Evolutionary conservation across 2,329 filamentous ascomycete genomes (phyloP), one percentile per base, ranked within the genome.

Genomic region (Thielaviopsis cerberus): DNA sequence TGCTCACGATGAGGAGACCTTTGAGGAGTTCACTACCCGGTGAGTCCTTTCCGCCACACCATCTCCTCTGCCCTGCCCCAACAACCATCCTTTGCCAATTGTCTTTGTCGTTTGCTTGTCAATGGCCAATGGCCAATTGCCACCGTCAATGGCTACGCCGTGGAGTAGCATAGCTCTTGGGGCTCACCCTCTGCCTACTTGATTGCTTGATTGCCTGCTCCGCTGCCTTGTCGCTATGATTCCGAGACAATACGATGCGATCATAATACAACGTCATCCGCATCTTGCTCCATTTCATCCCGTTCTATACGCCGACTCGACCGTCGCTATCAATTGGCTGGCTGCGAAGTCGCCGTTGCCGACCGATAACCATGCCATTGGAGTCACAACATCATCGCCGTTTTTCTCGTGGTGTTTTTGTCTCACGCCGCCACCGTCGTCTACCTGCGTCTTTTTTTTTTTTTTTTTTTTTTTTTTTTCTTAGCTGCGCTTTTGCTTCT

Each of bases 1-100:
- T 67, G 74, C 78, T 69, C 87, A 94, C 74, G 81, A 84, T 69
- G 92, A 98, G 74, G 92, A 98, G 83, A 94, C 86, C 68, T 98
- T 95, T 67, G 92, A 98, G 79, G 90, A 97, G 78, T 98, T 98
- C 75, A 89, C 87, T 74, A 86, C 89, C 68, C 90, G 92, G 92
- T 98, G 54, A 61, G 59, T 61, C 41, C 55, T 51, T n/a, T n/a
- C n/a, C n/a, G 26, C 30, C n/a, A 15, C 24, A 17, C n/a, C 30
- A 41, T 15, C 27, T 30, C 27, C 27, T 11, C 5, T 5, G 30
- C 22, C 53, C n/a, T n/a, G n/a, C n/a, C n/a, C n/a, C n/a, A n/a
- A n/a, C n/a, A n/a, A n/a, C n/a, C n/a, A n/a, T n/a, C n/a, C n/a
- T n/a, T n/a, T n/a, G n/a, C n/a, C n/a, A n/a, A n/a, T n/a, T n/a